Evolutionary conservation across 768 basidiomycete species (phyloP), one percentile per base, ranked within the genome.

Genomic region (Rhizopogon roseolus): DNA sequence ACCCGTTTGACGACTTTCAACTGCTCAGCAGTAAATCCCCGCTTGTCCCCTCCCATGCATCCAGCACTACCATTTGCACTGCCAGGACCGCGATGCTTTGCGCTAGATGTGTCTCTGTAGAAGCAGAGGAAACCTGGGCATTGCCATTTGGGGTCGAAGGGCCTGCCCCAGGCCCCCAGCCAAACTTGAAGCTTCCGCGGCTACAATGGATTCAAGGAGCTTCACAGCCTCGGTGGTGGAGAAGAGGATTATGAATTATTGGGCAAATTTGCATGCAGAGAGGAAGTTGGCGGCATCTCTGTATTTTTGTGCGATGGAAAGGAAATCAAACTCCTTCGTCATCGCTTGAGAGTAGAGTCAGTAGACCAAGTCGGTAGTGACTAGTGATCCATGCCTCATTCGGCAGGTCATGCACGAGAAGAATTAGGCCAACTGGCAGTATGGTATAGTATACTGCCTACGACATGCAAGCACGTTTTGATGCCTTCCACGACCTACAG

Each of bases 21-120:
- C 68, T 97, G 92, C 61, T 95, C 94, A 19, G 81, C 70, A 2
- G 94, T 96, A 70, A 90, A 97, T 46, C 90, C 90, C 67, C 92
- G 77, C 74, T 93, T 90, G 70, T 85, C 80, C 16, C 79, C 81
- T 39, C 82, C 82, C 66, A 83, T 80, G 1, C 84, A 82, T 54
- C 81, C 78, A 16, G 85, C 73, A 14, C 81, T 82, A 16, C 81
- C 81, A 50, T 75, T 73, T 10, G 64, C 56, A 16, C 63, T 65
- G 4, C 64, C 54, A 40, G 72, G 61, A 57, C 77, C 76, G 44
- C 92, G 78, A 45, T 88, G 84, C 67, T 82, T 85, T 54, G 82
- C 73, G 39, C 88, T 85, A 51, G 84, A 61, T 89, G 87, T n/a
- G 85, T 71, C 63, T 93, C 85, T 14, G 85, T 76, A 6, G 74